These are phyloP conservation scores for Pseudocercospora ulei DNA, from an alignment of 2,329 filamentous ascomycete species.

Conservation along the genomic window DNA sequence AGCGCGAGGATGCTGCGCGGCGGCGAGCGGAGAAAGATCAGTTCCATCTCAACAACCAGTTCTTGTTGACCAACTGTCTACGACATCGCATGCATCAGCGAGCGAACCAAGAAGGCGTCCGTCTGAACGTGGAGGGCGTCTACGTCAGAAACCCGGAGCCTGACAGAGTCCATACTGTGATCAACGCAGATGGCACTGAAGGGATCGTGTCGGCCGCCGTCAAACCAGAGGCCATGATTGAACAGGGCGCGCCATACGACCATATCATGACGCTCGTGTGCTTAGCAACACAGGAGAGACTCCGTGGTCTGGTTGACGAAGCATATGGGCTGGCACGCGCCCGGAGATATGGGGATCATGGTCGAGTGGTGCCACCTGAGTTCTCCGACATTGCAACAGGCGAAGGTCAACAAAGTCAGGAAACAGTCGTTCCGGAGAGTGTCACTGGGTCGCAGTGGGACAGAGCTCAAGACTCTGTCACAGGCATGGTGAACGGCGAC, in stretches of 20 bases:
- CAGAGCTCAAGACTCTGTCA: constrained; percentile 16
- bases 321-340: constrained; percentile 59
- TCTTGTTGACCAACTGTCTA: constrained; percentile 55
- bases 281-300: constrained; percentile 67
- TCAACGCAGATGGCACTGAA: constrained; percentile 26
- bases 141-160: constrained; percentile 32
- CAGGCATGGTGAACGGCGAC: constrained; percentile 21
- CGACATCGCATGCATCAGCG: constrained; percentile 50
- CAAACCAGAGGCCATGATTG: constrained; percentile 46
- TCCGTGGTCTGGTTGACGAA: constrained; percentile 69
- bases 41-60: constrained; percentile 63
- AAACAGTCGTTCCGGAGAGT: constrained; percentile 35
- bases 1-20: constrained; percentile 57
- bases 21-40: constrained; percentile 51
- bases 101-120: constrained; percentile 50
- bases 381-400: constrained; percentile 61
- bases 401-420: constrained; percentile 35
- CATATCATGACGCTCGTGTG: constrained; percentile 78
- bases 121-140: constrained; percentile 50
- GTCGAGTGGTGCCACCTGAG: constrained; percentile 63
- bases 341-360: constrained; percentile 69
- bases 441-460: constrained; percentile 32
- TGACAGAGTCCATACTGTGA: constrained; percentile 23
- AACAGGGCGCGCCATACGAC: constrained; percentile 59
- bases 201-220: constrained; percentile 26